phyloP scores from a whole-genome alignment of 169 alveolate genomes.

The Theileria sp. region DNA sequence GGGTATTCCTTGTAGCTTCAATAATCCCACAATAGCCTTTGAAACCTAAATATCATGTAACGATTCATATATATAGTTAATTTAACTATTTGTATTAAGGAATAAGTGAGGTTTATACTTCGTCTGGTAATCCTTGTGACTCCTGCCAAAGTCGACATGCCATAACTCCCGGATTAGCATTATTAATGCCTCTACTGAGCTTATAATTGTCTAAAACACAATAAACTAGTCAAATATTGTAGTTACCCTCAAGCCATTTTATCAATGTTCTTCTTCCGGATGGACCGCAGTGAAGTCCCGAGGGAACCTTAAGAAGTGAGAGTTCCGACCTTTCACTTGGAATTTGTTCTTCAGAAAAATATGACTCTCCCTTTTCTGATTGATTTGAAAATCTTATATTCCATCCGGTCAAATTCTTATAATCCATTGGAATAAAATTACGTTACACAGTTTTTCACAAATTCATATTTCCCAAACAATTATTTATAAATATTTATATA shows the following conservation, averaged over 20 bases:
- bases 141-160: conserved; percentile 80
- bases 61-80: neutral
- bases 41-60: conserved; percentile 30
- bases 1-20: conserved; percentile 72
- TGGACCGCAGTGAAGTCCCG: conserved; percentile 81
- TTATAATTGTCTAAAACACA: conserved; percentile 68
- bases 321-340: conserved; percentile 14
- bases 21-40: conserved; percentile 72
- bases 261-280: conserved; percentile 76
- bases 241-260: conserved; percentile 77
- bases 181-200: conserved; percentile 65
- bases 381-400: conserved; percentile 51
- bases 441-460: neutral
- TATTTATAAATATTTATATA: neutral
- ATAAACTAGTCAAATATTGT: neutral
- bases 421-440: conserved; percentile 28
- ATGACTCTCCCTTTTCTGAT: conserved; percentile 17
- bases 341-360: neutral
- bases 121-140: conserved; percentile 76
- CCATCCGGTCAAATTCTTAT: conserved; percentile 52
- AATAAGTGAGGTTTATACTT: conserved; percentile 9
- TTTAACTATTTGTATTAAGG: neutral
- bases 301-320: conserved; percentile 29
- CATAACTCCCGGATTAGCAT: conserved; percentile 71
- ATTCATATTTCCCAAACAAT: neutral